These are phyloP conservation scores for Neurospora sp. DNA, from an alignment of 495 filamentous ascomycete genomes.

Conservation along the genomic window DNA sequence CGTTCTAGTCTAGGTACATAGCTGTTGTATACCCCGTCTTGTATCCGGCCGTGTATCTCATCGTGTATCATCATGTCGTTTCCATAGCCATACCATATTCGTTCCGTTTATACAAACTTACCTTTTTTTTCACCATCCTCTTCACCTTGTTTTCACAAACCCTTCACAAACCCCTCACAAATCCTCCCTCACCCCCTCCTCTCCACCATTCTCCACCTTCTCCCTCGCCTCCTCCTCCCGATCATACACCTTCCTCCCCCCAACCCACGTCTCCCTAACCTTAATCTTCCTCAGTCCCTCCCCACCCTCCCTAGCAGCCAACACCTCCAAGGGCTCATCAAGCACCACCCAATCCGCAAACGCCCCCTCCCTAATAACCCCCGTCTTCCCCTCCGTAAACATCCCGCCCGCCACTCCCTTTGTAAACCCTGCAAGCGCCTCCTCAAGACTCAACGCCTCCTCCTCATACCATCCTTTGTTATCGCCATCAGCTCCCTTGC, in stretches of 20 bases:
- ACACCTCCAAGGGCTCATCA: constrained; percentile 31
- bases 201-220: not conserved
- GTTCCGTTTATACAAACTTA: not conserved
- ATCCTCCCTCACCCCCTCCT: constrained; percentile 3
- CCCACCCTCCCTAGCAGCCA: constrained; percentile 10
- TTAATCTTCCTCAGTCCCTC: constrained; percentile 37
- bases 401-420: constrained; percentile 32
- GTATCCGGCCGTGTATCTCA: not conserved
- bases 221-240: constrained; percentile 12
- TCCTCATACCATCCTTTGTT: constrained; percentile 42
- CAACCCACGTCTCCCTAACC: constrained; percentile 57
- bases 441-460: constrained; percentile 40
- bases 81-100: not conserved
- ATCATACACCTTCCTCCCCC: constrained; percentile 33
- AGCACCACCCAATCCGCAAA: constrained; percentile 57
- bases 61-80: not conserved
- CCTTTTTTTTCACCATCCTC: not conserved
- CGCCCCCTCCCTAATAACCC: constrained; percentile 39
- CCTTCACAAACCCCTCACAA: not conserved
- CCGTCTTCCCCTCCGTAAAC: constrained; percentile 41
- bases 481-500: constrained; percentile 29
- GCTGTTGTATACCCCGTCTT: not conserved
- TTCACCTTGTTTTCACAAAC: not conserved
- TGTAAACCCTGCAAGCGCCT: constrained; percentile 50
- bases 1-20: not conserved